phyloP scores from a whole-genome alignment of 1,284 basidiomycete genomes.

The Apiotrichum siamense region DNA sequence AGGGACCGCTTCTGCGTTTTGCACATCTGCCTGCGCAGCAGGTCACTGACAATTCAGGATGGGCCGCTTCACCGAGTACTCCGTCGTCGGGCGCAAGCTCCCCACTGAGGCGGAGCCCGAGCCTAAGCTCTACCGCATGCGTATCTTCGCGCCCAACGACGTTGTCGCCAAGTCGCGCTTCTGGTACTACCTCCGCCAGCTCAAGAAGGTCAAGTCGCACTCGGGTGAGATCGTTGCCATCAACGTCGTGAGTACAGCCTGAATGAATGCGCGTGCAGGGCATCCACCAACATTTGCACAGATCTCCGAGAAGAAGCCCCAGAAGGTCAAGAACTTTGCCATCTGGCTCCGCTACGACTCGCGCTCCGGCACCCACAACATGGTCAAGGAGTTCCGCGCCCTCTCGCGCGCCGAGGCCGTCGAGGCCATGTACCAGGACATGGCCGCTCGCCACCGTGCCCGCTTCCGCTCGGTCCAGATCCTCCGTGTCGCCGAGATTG shows the following conservation, averaged over 20 bases:
- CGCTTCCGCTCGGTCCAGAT: slow-evolving; percentile 88
- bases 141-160: slow-evolving; percentile 98
- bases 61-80: slow-evolving; percentile 68
- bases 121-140: slow-evolving; percentile 87
- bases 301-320: slow-evolving; percentile 94
- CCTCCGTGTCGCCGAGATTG: slow-evolving; percentile 59
- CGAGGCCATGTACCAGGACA: slow-evolving; percentile 97
- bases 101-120: slow-evolving; percentile 88
- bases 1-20: too few species aligned
- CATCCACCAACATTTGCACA: too few species aligned
- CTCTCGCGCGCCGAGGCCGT: slow-evolving; percentile 91
- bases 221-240: slow-evolving; percentile 98
- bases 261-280: neutral
- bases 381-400: slow-evolving; percentile 90
- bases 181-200: slow-evolving; percentile 99
- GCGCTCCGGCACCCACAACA: slow-evolving; percentile 94
- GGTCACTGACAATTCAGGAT: too few species aligned
- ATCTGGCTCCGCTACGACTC: slow-evolving; percentile 99
- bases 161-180: slow-evolving; percentile 97
- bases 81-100: slow-evolving; percentile 95
- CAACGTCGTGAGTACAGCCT: slow-evolving; percentile 85
- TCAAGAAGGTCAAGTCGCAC: slow-evolving; percentile 99
- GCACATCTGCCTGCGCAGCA: too few species aligned
- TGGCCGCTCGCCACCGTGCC: slow-evolving; percentile 98
- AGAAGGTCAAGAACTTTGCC: slow-evolving; percentile 99